Evolutionary conservation across 805 yeast species (phyloP).

Genomic region (Hanseniaspora lindneri): DNA sequence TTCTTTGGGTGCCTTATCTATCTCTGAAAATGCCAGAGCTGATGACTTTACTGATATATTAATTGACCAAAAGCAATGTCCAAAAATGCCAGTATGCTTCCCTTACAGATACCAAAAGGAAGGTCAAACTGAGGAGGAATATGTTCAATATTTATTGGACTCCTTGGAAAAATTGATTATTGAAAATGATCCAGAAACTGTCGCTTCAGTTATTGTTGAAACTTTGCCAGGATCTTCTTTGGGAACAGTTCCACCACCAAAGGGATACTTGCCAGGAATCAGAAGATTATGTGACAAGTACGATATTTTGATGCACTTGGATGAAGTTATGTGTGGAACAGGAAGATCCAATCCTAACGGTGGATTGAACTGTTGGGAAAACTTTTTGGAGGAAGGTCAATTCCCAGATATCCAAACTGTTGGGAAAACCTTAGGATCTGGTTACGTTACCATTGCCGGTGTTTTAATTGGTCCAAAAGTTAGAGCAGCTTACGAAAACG

Average conservation of each 20-base stretch:
- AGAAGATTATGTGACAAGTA: conserved; percentile 40
- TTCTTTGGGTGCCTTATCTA: conserved; percentile 37
- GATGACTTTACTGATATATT: conserved; percentile 27
- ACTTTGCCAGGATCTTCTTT: conserved; percentile 38
- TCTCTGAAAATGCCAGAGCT: conserved; percentile 32
- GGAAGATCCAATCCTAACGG: conserved; percentile 38
- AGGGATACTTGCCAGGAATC: conserved; percentile 38
- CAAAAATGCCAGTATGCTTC: conserved; percentile 28
- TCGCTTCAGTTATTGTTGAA: conserved; percentile 36
- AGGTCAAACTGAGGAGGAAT: conserved; percentile 33
- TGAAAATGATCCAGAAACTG: conserved; percentile 35
- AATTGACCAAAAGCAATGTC: conserved; percentile 24
- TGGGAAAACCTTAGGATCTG: conserved; percentile 42
- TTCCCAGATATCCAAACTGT: conserved; percentile 39
- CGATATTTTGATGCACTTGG: conserved; percentile 39
- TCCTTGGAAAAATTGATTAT: conserved; percentile 35
- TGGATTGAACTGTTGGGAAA: conserved; percentile 38
- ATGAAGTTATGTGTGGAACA: conserved; percentile 49
- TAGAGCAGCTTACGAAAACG: conserved; percentile 30
- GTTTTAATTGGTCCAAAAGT: conserved; percentile 33
- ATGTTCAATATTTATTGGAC: conserved; percentile 30
- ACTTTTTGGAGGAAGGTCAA: conserved; percentile 30
- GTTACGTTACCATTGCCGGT: conserved; percentile 40
- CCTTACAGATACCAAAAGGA: conserved; percentile 28
- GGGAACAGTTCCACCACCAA: conserved; percentile 37